A percentile compares a stretch with the other conserved stretches of the same genome.
Evolutionary conservation across 805 yeast species (phyloP).

Genomic region (Ogataea paradorogensis): DNA sequence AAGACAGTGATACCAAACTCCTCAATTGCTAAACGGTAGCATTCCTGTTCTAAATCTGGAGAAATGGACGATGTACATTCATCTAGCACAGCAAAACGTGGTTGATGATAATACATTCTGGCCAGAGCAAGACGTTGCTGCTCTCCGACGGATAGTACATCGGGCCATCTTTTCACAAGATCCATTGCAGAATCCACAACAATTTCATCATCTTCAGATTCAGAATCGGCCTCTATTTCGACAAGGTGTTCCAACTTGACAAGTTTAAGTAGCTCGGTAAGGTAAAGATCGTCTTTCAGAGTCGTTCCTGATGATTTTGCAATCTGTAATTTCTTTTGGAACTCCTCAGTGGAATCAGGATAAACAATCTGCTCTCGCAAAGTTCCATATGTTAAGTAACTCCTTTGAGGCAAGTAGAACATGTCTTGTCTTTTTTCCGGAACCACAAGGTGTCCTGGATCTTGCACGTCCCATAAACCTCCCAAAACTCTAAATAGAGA

Average conservation of each 20-base stretch:
- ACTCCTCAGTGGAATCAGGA: conserved; percentile 70
- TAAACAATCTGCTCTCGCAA: conserved; percentile 86
- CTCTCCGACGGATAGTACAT: conserved; percentile 83
- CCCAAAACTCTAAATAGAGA: conserved; percentile 88
- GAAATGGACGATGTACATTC: conserved; percentile 96
- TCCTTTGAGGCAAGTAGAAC: conserved; percentile 90
- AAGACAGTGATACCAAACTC: conserved; percentile 73
- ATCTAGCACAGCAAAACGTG: conserved; percentile 90
- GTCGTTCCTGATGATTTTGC: conserved; percentile 33
- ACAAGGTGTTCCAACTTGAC: conserved; percentile 60
- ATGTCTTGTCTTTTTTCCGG: conserved; percentile 65
- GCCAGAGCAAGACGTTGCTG: conserved; percentile 95
- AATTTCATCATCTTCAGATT: conserved; percentile 15
- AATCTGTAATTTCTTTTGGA: conserved; percentile 33
- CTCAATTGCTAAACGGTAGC: conserved; percentile 77
- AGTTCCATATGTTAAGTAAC: conserved; percentile 77
- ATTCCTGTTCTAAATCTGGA: conserved; percentile 83
- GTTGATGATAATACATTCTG: conserved; percentile 83
- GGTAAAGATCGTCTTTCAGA: conserved; percentile 44
- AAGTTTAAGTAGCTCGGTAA: conserved; percentile 51
- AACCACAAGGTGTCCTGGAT: conserved; percentile 52
- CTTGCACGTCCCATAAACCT: conserved; percentile 84
- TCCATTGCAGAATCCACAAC: conserved; percentile 51
- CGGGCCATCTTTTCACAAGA: conserved; percentile 77
- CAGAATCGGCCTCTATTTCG: conserved; percentile 32